Percentiles rank a stretch among this genome's conserved stretches.
Evolutionary conservation across 768 basidiomycete species (phyloP).

Genomic region (Artomyces pyxidatus): DNA sequence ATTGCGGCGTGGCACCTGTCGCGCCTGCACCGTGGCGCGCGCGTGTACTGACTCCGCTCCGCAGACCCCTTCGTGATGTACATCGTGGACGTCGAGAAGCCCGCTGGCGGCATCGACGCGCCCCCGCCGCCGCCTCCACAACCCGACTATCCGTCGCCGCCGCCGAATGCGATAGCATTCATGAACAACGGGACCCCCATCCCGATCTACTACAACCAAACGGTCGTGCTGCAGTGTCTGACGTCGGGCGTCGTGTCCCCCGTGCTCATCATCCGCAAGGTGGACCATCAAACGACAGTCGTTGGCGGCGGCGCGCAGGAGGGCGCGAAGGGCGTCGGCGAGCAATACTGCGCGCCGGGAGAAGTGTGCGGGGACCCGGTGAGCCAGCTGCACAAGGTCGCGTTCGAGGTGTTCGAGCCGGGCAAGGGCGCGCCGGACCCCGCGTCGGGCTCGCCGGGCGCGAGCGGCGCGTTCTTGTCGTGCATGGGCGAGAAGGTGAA

Average conservation of each 20-base stretch:
- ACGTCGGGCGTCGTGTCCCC: slow-evolving; percentile 93
- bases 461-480: slow-evolving; percentile 75
- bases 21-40: slow-evolving; percentile 12
- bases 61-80: slow-evolving; percentile 93
- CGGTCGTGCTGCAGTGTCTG: slow-evolving; percentile 89
- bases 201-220: slow-evolving; percentile 94
- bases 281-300: slow-evolving; percentile 83
- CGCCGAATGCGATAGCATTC: slow-evolving; percentile 84
- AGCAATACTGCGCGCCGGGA: slow-evolving; percentile 74
- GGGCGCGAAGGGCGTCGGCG: slow-evolving; percentile 76
- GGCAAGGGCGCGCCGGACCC: slow-evolving; percentile 60
- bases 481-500: slow-evolving; percentile 94
- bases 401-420: slow-evolving; percentile 82
- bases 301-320: slow-evolving; percentile 89
- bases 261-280: slow-evolving; percentile 87
- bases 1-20: slow-evolving; percentile 7
- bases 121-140: slow-evolving; percentile 78
- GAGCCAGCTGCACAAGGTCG: slow-evolving; percentile 92
- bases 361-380: slow-evolving; percentile 93
- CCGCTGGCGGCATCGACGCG: slow-evolving; percentile 66
- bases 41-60: slow-evolving; percentile 2
- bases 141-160: slow-evolving; percentile 85
- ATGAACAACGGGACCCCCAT: slow-evolving; percentile 79
- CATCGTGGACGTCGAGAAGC: slow-evolving; percentile 89
- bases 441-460: slow-evolving; percentile 72